Percentiles rank a stretch among this genome's conserved stretches.
These are phyloP conservation scores for Bipolaris oryzae DNA, from an alignment of 2,329 filamentous ascomycete genomes.

Conservation along the genomic window DNA sequence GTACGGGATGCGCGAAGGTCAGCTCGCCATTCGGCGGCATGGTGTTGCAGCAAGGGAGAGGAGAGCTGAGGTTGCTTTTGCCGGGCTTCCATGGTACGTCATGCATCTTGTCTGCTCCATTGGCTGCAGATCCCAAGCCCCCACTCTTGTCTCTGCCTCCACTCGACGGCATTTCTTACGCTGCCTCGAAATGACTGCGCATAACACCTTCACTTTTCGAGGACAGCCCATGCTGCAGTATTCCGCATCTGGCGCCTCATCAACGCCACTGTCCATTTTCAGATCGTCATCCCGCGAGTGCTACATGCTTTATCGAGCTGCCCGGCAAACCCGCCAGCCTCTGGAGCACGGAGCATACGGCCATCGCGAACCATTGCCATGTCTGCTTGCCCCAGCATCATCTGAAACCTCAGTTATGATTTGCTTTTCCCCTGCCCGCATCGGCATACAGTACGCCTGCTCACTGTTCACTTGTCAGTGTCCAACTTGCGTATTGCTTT, in stretches of 20 bases:
- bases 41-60: neutral
- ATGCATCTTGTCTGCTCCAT: conserved; percentile 1
- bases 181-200: conserved; percentile 1
- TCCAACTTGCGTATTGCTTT: neutral
- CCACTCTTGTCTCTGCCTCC: conserved; percentile 2
- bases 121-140: conserved; percentile 6
- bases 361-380: neutral
- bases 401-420: neutral
- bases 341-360: neutral
- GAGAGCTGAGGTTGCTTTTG: conserved; percentile 5
- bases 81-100: conserved; percentile 2
- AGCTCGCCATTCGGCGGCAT: neutral
- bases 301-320: neutral
- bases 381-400: neutral
- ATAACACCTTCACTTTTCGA: conserved; percentile 1
- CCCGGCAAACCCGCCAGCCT: neutral
- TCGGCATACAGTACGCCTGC: neutral
- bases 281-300: neutral
- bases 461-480: neutral
- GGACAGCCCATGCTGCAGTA: neutral
- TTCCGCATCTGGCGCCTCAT: conserved; percentile 4
- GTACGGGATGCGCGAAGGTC: neutral
- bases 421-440: neutral
- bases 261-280: neutral
- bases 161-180: neutral